phyloP scores from a whole-genome alignment of 176 grass and related monocot genomes.

The Oryza meyeriana region DNA sequence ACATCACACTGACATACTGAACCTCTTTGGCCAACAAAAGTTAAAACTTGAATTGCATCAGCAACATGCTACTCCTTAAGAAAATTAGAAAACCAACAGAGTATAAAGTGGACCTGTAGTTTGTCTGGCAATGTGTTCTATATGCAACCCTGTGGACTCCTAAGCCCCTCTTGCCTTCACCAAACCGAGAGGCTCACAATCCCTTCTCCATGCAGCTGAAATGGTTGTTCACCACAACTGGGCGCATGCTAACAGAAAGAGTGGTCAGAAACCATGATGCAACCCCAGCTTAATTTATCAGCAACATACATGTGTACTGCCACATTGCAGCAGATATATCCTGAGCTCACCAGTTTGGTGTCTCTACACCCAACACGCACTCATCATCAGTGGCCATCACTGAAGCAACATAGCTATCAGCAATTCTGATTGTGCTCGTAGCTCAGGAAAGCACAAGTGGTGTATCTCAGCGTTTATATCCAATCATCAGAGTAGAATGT shows the following conservation, averaged over 20 bases:
- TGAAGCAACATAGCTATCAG: background rate
- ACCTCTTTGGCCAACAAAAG: background rate
- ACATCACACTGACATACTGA: background rate
- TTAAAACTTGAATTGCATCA: background rate
- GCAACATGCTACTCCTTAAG: background rate
- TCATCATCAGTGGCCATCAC: slow-evolving; percentile 2
- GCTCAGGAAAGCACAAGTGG: slow-evolving; percentile 2
- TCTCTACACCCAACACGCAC: background rate
- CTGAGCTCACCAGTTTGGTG: background rate
- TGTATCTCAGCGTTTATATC: slow-evolving; percentile 1
- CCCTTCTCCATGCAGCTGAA: slow-evolving; percentile 21
- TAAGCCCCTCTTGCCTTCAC: slow-evolving; percentile 15
- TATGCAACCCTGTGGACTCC: slow-evolving; percentile 15
- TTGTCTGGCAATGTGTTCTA: slow-evolving; percentile 18
- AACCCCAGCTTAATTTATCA: background rate
- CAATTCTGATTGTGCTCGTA: background rate
- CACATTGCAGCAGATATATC: background rate
- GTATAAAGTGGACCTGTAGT: slow-evolving; percentile 31
- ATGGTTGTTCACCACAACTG: background rate
- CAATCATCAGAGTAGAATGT: background rate
- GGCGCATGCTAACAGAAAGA: background rate
- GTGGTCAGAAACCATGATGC: background rate
- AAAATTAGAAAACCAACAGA: background rate
- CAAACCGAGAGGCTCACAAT: slow-evolving; percentile 16
- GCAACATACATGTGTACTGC: background rate